Evolutionary conservation across 129 eudicot genomes (phyloP), one percentile per base, ranked within the genome.

Genomic region (Tagetes patula): DNA sequence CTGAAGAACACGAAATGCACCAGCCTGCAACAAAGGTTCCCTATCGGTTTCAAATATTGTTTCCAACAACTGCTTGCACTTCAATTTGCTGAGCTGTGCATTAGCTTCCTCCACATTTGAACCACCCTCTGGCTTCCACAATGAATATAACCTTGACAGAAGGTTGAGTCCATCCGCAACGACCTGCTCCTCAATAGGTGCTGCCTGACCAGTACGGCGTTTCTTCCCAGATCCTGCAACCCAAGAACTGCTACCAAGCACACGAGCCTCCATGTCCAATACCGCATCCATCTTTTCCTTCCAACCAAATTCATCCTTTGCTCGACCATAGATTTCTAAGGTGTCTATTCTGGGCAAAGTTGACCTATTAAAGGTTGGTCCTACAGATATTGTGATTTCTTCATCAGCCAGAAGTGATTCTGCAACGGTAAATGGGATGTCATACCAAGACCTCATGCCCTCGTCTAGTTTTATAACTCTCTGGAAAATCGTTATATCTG

Each of bases 231-330:
- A 86, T 74, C 96, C 89, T 41, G 90, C 69, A 65, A 74, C 84
- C 87, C 86, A 90, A 4, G 96, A 83, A 69, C 82, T 83, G 71
- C 80, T 74, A 30, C 91, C 97, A 72, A 94, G 99, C 45, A 76
- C 94, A 67, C 97, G 94, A 69, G 96, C 91, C 84, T 94, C 99
- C 96, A 94, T 88, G 83, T 94, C 97, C 71, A 93, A 75, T 58
- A 93, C 89, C 12, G 96, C 87, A 75, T 94, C 99, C 96, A 94
- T 94, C 87, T 94, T 94, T 85, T 94, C 99, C 52, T 94, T 94
- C 99, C 99, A 94, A 50, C 99, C 99, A 83, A 90, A 94, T 65
- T 94, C 99, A 85, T 94, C 99, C 83, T 94, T 94, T 14, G 96
- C 91, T 30, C 97, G 89, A 59, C 99, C 99, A 80, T 94, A 94